A percentile compares a stretch with the other conserved stretches of the same genome.
Conservation (phyloP, 1,284 basidiomycete species). For the Coniferiporia weirii region DNA sequence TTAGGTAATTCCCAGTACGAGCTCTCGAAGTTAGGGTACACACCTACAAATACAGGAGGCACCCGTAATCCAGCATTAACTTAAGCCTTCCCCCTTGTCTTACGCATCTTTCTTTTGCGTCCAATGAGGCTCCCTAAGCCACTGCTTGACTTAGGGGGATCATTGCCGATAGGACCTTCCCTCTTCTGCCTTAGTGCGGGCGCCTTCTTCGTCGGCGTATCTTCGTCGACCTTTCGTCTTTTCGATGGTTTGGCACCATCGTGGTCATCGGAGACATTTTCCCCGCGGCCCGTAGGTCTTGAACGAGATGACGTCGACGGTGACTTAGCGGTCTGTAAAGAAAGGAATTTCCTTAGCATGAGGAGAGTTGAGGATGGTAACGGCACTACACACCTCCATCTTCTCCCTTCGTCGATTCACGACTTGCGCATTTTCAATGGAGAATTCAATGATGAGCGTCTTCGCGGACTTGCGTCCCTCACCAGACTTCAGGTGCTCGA, state of each 20-base stretch:
- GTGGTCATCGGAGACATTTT: conserved; percentile 13
- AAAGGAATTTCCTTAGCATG: background rate
- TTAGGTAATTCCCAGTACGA: background rate
- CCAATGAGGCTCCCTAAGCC: conserved; percentile 23
- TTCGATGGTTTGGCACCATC: conserved; percentile 13
- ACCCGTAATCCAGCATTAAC: background rate
- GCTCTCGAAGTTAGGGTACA: background rate
- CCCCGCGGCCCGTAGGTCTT: background rate
- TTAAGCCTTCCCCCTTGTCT: conserved; percentile 13
- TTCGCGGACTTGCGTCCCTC: conserved; percentile 44
- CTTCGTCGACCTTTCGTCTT: conserved; percentile 10
- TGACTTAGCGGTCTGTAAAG: background rate
- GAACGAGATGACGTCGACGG: conserved; percentile 1
- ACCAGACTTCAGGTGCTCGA: conserved; percentile 41
- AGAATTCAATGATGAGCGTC: conserved; percentile 84
- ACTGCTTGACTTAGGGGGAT: background rate
- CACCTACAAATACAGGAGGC: background rate
- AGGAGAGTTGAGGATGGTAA: background rate
- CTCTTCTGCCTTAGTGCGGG: background rate
- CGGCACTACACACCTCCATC: conserved; percentile 9
- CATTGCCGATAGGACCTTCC: background rate
- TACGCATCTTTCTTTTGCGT: conserved; percentile 24
- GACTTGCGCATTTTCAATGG: conserved; percentile 90
- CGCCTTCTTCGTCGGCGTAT: background rate
- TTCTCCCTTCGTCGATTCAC: conserved; percentile 57